Evolutionary conservation across 176 grass and related monocot species (phyloP).

Genomic region (Themeda triandra): DNA sequence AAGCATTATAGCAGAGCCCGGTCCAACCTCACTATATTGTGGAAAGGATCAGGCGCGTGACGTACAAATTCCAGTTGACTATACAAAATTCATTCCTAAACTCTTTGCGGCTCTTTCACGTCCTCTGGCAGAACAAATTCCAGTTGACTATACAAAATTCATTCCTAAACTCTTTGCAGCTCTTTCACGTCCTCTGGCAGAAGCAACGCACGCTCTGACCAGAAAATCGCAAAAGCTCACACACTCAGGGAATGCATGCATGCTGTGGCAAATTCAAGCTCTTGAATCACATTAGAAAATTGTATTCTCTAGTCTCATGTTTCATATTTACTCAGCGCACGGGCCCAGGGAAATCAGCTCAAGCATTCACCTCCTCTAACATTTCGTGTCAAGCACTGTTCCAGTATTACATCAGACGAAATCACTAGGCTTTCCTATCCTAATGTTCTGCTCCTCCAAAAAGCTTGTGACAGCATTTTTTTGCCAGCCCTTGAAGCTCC

Average conservation of each 20-base stretch:
- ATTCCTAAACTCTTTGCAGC: neutral
- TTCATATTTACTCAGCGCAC: conserved; percentile 1
- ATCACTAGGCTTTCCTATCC: conserved; percentile 77
- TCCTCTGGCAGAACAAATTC: neutral
- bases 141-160: too few species aligned
- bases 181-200: neutral
- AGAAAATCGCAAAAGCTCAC: too few species aligned
- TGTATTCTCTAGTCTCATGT: neutral
- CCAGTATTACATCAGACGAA: conserved; percentile 43
- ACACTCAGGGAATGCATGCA: neutral
- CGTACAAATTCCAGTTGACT: too few species aligned
- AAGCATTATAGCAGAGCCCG: too few species aligned
- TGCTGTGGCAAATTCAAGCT: neutral
- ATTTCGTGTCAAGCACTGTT: neutral
- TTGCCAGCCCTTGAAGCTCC: conserved; percentile 98
- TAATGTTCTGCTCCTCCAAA: conserved; percentile 68
- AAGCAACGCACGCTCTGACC: neutral
- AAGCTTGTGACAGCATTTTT: conserved; percentile 80
- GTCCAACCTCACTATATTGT: too few species aligned
- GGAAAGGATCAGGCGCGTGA: too few species aligned
- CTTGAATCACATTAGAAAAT: neutral
- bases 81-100: too few species aligned
- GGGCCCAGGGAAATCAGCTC: neutral
- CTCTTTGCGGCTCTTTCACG: neutral
- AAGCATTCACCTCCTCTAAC: neutral